phyloP scores from a whole-genome alignment of 768 basidiomycete genomes.

The Mycena floridula region DNA sequence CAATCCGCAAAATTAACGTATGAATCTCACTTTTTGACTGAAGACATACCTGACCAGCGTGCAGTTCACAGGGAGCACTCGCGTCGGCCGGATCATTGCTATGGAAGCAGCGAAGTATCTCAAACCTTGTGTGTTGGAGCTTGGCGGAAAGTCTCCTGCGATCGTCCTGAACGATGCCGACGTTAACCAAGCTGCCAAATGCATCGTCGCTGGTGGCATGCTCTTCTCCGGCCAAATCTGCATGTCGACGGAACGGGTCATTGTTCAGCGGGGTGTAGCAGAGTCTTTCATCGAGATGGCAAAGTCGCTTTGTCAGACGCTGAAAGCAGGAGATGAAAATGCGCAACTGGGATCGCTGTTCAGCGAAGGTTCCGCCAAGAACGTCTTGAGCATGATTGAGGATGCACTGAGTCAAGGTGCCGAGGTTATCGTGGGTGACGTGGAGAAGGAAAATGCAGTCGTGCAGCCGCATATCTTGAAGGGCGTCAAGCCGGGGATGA shows the following conservation, averaged over 20 bases:
- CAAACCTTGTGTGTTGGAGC: conserved; percentile 50
- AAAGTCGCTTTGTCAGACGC: conserved; percentile 18
- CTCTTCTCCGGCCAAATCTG: conserved; percentile 49
- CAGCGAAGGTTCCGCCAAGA: conserved; percentile 36
- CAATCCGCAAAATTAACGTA: conserved; percentile 50
- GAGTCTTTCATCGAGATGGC: conserved; percentile 28
- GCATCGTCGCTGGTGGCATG: conserved; percentile 37
- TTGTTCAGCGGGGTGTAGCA: conserved; percentile 38
- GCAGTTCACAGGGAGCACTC: conserved; percentile 52
- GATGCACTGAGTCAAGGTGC: conserved; percentile 41
- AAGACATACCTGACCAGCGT: background rate
- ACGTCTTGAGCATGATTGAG: conserved; percentile 34
- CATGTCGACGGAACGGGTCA: conserved; percentile 56
- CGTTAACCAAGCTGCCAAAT: conserved; percentile 44
- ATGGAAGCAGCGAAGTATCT: conserved; percentile 48
- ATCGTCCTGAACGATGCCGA: conserved; percentile 48
- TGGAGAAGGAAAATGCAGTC: conserved; percentile 29
- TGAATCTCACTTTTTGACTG: background rate
- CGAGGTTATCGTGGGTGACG: conserved; percentile 38
- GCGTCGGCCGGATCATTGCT: conserved; percentile 47
- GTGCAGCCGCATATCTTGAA: conserved; percentile 48
- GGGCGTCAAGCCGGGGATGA: conserved; percentile 43
- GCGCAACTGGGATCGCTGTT: conserved; percentile 34
- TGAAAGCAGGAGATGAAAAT: conserved; percentile 34
- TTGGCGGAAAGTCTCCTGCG: conserved; percentile 49